Evolutionary conservation across 2,329 filamentous ascomycete genomes (phyloP), one percentile per base, ranked within the genome.

Genomic region (Penicillium sp.): DNA sequence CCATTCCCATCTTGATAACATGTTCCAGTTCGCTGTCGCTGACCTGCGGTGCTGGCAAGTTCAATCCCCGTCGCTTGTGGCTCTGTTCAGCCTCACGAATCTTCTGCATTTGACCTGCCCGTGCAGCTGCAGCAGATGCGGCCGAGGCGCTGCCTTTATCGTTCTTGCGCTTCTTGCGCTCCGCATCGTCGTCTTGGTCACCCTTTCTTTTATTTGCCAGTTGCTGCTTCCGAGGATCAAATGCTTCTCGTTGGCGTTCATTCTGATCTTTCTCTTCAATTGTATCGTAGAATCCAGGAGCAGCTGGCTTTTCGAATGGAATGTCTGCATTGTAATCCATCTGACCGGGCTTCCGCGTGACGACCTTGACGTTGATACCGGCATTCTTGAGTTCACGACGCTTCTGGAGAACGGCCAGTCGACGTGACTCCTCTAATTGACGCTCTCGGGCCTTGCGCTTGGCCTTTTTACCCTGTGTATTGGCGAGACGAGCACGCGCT

Each of bases 241-340:
- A 97, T 53, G 87, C 85, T 57, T 90, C 87, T 50, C 91, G 85
- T 71, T 96, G 88, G 58, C 84, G 84, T 75, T 99, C 93, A 73
- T 99, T 99, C 64, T 81, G 82, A 5, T 79, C 77, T 64, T 89
- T 80, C 72, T 99, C 94, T 15, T 97, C 92, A 4, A 81, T 81
- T 0, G 94, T 99, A 72, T 99, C 93, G 77, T 93, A 96, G 73
- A 99, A 99, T 13, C 94, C 94, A 23, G 87, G 80, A 0, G 89
- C 88, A 0, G 94, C 88, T 62, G 90, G 90, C 76, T 94, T 97
- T 75, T 99, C 94, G 64, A 99, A 97, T 0, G 94, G 94, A 63
- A 99, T 96, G 68, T 99, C 94, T 67, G 94, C 94, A 75, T 99
- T 99, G 80, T 99, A 99, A 76, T 99, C 94, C 91, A 99, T 99